A percentile compares a stretch with the other conserved stretches of the same genome.
phyloP scores from a whole-genome alignment of 345 rosid species.

The Salix koriyanagi region DNA sequence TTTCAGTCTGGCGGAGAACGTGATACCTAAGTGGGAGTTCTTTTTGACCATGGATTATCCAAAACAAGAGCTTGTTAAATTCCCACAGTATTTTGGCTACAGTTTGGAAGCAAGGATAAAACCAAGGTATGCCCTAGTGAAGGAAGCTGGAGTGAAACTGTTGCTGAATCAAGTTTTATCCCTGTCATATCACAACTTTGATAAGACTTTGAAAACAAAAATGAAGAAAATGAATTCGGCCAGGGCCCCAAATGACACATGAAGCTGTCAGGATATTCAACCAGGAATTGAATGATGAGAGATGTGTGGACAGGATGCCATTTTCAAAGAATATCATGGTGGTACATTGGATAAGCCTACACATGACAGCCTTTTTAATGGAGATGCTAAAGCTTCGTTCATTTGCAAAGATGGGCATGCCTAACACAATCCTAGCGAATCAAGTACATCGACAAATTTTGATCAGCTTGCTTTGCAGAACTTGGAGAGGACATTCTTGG shows the following conservation, averaged over 20 bases:
- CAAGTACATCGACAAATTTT: background rate
- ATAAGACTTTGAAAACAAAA: conserved; percentile 59
- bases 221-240: conserved; percentile 36
- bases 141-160: conserved; percentile 55
- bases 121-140: conserved; percentile 66
- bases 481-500: background rate
- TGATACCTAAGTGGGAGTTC: conserved; percentile 87
- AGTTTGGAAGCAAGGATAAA: conserved; percentile 79
- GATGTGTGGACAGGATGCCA: background rate
- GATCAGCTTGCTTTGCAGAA: background rate
- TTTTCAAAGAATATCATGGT: no score
- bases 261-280: background rate
- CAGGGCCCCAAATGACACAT: conserved; percentile 1
- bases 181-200: conserved; percentile 48
- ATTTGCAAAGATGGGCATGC: background rate
- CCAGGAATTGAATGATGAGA: background rate
- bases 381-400: background rate
- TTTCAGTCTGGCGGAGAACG: conserved; percentile 66
- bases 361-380: no score
- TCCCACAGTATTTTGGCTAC: conserved; percentile 88
- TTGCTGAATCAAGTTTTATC: conserved; percentile 74
- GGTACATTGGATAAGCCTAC: no score
- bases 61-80: conserved; percentile 67
- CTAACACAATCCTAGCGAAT: background rate
- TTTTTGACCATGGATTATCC: conserved; percentile 82